phyloP scores from a whole-genome alignment of 805 yeast genomes.

The Wickerhamomyces strasburgensis region DNA sequence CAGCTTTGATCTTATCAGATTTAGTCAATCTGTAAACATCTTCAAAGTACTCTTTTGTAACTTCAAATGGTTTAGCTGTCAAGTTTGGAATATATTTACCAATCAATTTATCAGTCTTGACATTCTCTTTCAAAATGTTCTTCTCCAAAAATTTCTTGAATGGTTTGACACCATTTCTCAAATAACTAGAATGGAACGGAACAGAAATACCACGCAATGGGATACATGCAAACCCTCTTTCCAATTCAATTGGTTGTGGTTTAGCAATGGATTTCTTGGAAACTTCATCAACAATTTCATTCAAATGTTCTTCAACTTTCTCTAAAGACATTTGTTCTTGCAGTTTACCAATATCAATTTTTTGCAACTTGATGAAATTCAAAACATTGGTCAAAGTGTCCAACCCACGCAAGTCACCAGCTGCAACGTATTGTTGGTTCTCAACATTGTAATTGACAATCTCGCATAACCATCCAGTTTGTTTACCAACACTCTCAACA shows the following conservation, averaged over 20 bases:
- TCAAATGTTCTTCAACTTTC: slow-evolving; percentile 81
- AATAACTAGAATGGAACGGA: slow-evolving; percentile 99
- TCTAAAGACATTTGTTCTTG: slow-evolving; percentile 80
- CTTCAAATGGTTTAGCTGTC: slow-evolving; percentile 95
- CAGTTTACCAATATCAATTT: slow-evolving; percentile 85
- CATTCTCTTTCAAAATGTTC: slow-evolving; percentile 92
- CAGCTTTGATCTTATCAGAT: slow-evolving; percentile 83
- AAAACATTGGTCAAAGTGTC: slow-evolving; percentile 91
- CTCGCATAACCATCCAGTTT: slow-evolving; percentile 92
- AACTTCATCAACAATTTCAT: slow-evolving; percentile 83
- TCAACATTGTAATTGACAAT: slow-evolving; percentile 98
- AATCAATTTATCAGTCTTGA: slow-evolving; percentile 87
- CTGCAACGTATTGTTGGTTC: slow-evolving; percentile 97
- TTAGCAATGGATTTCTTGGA: slow-evolving; percentile 76
- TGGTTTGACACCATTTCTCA: slow-evolving; percentile 98
- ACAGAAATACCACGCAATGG: slow-evolving; percentile 99
- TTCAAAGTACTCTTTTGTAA: slow-evolving; percentile 95
- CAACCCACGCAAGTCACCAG: slow-evolving; percentile 95
- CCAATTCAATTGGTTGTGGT: slow-evolving; percentile 94
- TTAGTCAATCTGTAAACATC: slow-evolving; percentile 90
- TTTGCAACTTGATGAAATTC: slow-evolving; percentile 89
- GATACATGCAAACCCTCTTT: slow-evolving; percentile 97
- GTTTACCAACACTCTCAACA: slow-evolving; percentile 77
- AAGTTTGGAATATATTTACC: slow-evolving; percentile 97
- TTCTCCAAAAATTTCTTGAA: slow-evolving; percentile 95